Evolutionary conservation across 495 filamentous ascomycete species (phyloP).

Genomic region (Barbatosphaeria neglecta): DNA sequence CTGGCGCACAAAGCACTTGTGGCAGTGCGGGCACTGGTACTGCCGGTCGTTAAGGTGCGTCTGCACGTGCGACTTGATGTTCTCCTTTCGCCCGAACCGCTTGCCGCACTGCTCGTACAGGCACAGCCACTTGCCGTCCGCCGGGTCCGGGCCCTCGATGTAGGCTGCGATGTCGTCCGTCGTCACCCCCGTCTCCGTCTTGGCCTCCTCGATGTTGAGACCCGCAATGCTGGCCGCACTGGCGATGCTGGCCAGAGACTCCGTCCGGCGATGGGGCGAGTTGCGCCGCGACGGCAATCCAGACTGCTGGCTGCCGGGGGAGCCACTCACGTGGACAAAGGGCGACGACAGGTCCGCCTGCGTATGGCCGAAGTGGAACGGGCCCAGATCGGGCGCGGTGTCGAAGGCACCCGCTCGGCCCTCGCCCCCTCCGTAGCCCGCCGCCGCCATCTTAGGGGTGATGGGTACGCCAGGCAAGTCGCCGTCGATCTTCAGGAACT

Average conservation of each 20-base stretch:
- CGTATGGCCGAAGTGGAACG: conserved; percentile 9
- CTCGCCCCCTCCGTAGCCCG: conserved; percentile 17
- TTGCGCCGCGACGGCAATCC: conserved; percentile 14
- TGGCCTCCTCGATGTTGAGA: conserved; percentile 44
- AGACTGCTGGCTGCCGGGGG: not conserved
- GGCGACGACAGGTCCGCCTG: conserved; percentile 6
- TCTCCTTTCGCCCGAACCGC: conserved; percentile 85
- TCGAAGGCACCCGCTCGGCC: conserved; percentile 18
- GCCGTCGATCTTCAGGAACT: conserved; percentile 39
- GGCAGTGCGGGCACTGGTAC: conserved; percentile 76
- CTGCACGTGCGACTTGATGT: conserved; percentile 95
- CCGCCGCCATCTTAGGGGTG: conserved; percentile 20
- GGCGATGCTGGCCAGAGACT: conserved; percentile 34
- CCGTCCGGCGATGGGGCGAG: conserved; percentile 35
- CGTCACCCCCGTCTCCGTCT: conserved; percentile 64
- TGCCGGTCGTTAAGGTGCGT: conserved; percentile 94
- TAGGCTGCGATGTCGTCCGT: conserved; percentile 75
- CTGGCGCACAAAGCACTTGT: conserved; percentile 89
- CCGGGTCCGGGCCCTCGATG: conserved; percentile 67
- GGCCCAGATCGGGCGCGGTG: conserved; percentile 21
- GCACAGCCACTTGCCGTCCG: conserved; percentile 77
- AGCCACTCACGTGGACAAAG: not conserved
- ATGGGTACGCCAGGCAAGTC: conserved; percentile 23
- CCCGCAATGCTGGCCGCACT: conserved; percentile 43
- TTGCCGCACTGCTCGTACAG: conserved; percentile 70